These are phyloP conservation scores for Ceriops zippeliana DNA, from an alignment of 345 rosid species.

Conservation along the genomic window DNA sequence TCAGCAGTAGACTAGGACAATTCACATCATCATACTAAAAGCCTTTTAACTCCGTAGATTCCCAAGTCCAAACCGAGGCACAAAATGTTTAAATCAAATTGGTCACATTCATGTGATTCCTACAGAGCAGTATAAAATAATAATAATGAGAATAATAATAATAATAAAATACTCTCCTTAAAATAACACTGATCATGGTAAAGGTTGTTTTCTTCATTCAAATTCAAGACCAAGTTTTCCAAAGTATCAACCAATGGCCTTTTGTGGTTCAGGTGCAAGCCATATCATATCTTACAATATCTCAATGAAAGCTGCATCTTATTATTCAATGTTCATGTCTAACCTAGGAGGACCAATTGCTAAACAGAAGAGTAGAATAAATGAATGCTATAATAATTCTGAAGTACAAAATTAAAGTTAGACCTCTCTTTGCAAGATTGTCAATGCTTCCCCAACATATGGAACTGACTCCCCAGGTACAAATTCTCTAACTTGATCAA, in stretches of 20 bases:
- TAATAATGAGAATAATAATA: too few relatives aligned
- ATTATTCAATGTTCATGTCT: not conserved
- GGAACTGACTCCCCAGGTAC: conserved; percentile 84
- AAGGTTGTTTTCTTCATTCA: too few relatives aligned
- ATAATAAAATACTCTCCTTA: too few relatives aligned
- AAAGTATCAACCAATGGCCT: too few relatives aligned
- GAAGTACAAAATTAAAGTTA: conserved; percentile 5
- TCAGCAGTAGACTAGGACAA: too few relatives aligned
- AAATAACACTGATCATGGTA: too few relatives aligned
- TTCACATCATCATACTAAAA: too few relatives aligned
- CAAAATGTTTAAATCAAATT: not conserved
- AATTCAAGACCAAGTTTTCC: too few relatives aligned
- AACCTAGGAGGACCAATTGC: conserved; percentile 1
- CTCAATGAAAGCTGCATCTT: not conserved
- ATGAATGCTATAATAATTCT: conserved; percentile 3
- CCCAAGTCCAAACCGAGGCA: too few relatives aligned
- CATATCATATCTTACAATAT: not conserved
- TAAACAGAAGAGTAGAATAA: conserved; percentile 1
- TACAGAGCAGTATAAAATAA: too few relatives aligned
- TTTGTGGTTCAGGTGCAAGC: too few relatives aligned
- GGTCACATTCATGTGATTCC: not conserved
- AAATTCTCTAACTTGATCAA: conserved; percentile 76
- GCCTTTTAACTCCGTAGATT: too few relatives aligned
- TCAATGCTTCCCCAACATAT: conserved; percentile 92
- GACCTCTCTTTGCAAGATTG: conserved; percentile 81